These are phyloP conservation scores for Candida succiphila DNA, from an alignment of 805 yeast genomes.

Conservation along the genomic window DNA sequence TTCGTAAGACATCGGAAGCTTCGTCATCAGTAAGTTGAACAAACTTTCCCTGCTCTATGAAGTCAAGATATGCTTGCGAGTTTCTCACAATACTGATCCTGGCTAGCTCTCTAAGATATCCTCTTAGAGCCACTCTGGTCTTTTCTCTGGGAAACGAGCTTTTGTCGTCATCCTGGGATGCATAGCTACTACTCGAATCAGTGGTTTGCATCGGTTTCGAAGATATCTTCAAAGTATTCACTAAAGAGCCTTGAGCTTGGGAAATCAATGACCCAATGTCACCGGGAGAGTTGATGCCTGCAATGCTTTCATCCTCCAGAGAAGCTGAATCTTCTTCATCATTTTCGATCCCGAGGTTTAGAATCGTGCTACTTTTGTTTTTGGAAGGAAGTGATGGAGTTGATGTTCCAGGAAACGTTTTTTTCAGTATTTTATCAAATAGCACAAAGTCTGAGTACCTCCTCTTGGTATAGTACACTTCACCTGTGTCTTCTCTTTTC, in stretches of 20 bases:
- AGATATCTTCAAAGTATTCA: neutral
- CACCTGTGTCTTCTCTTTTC: slow-evolving; percentile 21
- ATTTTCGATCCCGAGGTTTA: neutral
- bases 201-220: too few species aligned
- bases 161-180: neutral
- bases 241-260: neutral
- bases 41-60: slow-evolving; percentile 35
- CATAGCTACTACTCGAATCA: neutral
- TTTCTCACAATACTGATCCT: slow-evolving; percentile 46
- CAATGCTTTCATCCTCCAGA: neutral
- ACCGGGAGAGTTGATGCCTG: slow-evolving; percentile 1
- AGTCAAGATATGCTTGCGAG: slow-evolving; percentile 40
- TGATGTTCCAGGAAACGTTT: slow-evolving; percentile 59
- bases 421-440: slow-evolving; percentile 42
- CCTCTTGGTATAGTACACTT: slow-evolving; percentile 41
- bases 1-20: slow-evolving; percentile 40
- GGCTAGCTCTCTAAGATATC: slow-evolving; percentile 49
- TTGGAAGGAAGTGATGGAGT: slow-evolving; percentile 28
- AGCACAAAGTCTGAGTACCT: slow-evolving; percentile 60
- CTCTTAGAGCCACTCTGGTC: slow-evolving; percentile 66
- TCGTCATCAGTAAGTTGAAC: slow-evolving; percentile 31
- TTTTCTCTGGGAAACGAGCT: slow-evolving; percentile 53
- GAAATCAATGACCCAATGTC: neutral
- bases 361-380: neutral
- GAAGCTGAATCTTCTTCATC: slow-evolving; percentile 5